Conservation (phyloP, 2,329 filamentous ascomycete species). For the Cordyceps farinosa region DNA sequence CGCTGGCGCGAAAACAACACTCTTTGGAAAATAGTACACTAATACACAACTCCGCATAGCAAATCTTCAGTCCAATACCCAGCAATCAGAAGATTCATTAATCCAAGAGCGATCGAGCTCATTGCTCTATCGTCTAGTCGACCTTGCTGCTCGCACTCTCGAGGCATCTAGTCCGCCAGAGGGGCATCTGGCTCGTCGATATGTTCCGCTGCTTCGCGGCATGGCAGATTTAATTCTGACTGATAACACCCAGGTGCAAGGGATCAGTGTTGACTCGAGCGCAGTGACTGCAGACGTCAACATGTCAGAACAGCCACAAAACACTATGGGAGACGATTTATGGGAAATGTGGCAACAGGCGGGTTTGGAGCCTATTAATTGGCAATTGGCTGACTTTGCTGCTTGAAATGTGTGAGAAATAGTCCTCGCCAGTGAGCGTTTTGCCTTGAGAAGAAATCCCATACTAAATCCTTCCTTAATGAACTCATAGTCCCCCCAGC, state of each 20-base stretch:
- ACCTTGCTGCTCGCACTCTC: conserved; percentile 2
- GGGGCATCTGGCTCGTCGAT: conserved; percentile 5
- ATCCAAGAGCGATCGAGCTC: neutral
- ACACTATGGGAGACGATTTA: neutral
- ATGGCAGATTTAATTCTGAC: conserved; percentile 1
- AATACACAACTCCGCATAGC: neutral
- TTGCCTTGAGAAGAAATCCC: too few species aligned
- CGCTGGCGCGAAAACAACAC: neutral
- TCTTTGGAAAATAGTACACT: neutral
- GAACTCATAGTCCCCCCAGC: too few species aligned
- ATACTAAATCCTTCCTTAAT: too few species aligned
- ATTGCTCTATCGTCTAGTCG: neutral
- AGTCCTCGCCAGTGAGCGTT: neutral
- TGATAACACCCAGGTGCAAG: neutral
- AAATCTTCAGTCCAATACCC: neutral
- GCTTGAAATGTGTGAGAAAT: neutral
- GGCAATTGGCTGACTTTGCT: neutral
- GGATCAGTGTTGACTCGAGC: neutral
- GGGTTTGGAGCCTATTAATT: conserved; percentile 2
- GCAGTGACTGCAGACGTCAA: neutral
- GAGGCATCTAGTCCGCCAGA: conserved; percentile 3
- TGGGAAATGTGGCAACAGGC: conserved; percentile 9
- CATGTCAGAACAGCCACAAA: neutral
- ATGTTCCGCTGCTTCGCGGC: neutral
- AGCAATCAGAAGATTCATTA: neutral